Evolutionary conservation across 345 rosid species (phyloP), one percentile per base, ranked within the genome.

Genomic region (Eucalyptus sp.): DNA sequence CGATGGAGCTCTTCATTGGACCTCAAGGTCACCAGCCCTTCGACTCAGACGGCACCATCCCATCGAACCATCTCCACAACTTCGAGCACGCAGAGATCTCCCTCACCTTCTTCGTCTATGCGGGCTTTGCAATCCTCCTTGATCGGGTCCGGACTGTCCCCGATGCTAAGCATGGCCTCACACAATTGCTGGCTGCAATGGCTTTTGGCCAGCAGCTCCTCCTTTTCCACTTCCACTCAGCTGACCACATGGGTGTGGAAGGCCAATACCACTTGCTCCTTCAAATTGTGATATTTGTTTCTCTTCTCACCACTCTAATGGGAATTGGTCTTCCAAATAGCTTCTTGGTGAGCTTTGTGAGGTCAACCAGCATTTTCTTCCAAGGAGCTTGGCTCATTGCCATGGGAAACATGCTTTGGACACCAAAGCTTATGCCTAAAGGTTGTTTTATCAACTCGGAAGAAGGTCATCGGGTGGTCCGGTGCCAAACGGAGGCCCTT

Each of bases 391-490:
- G 99, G 98, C 90, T 97, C 60, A 92, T 95, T n/a, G 50, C 92
- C 87, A 96, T 95, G 98, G 98, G 98, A 8, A 94, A 91, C 91
- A 91, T 92, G 94, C 92, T 96, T 9, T 97, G 98, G 98, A 97
- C 96, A 10, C 98, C 98, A 13, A 56, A 87, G 54, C 88, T 95
- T 76, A 90, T 94, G 18, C 92, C 99, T 6, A 95, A 93, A 90
- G 98, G 94, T 27, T 96, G 99, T 89, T 94, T 90, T 89, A 87
- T 96, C 76, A 91, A 94, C 90, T 5, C 7, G 29, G 98, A 97
- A 91, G 97, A 94, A 50, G 97, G 95, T 46, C 96, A 95, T 89
- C 76, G 89, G 50, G 96, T 95, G 90, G 95, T 95, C 49, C 92
- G 94, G 50, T 97, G 99, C 90, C 88, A 92, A 46, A 91, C 87